Conservation (phyloP, 208 protist species). For the Leishmania martiniquensis region DNA sequence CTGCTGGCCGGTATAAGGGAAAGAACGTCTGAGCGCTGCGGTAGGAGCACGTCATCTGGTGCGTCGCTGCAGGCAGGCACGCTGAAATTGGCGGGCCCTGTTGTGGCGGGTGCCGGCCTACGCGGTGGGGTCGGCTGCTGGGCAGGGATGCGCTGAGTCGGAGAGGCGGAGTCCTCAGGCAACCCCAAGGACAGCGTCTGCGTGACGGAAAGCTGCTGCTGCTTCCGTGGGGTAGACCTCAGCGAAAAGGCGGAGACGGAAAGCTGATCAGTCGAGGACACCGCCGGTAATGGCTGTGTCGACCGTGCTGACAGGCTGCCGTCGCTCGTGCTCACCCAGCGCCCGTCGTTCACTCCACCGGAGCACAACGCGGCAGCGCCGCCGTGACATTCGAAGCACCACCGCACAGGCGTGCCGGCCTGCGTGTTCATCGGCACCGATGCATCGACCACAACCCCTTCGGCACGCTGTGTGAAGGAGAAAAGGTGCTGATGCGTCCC, state of each 20-base stretch:
- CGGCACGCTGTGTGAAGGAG: too few species aligned
- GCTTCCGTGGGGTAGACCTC: background rate
- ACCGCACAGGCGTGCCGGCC: background rate
- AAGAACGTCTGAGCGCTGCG: background rate
- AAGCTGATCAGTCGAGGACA: background rate
- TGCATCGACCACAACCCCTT: background rate
- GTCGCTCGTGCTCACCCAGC: background rate
- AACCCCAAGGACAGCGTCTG: background rate
- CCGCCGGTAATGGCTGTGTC: conserved; percentile 6
- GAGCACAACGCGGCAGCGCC: background rate
- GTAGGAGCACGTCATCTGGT: conserved; percentile 21
- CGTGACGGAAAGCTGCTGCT: background rate
- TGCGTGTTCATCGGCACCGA: background rate
- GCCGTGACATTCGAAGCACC: background rate
- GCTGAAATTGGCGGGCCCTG: background rate
- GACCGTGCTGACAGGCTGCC: background rate
- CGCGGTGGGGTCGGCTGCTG: background rate
- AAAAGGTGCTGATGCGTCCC: background rate
- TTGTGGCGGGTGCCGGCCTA: too few species aligned
- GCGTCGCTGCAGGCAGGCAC: conserved; percentile 7
- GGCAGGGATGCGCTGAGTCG: background rate
- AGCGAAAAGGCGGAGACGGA: background rate
- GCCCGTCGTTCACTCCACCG: background rate
- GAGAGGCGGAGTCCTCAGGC: background rate
- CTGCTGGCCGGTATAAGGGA: background rate